phyloP scores from a whole-genome alignment of 2,329 filamentous ascomycete species.

The Graphiopsis chlorocephala region DNA sequence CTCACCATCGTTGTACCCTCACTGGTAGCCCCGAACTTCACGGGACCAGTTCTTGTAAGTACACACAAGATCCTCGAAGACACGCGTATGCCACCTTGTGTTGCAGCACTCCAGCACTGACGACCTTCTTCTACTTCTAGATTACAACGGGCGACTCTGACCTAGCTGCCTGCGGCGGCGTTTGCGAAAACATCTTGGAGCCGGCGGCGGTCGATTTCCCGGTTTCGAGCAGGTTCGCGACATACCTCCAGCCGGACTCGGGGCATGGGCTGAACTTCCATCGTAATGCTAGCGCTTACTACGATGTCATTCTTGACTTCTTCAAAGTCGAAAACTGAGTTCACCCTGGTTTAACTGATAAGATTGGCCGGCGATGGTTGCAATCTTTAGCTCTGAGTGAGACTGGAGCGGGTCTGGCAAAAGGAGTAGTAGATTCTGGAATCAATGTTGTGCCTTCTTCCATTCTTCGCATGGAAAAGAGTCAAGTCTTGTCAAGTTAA shows the following conservation, averaged over 20 bases:
- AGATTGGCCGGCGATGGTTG: no score
- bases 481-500: no score
- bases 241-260: constrained; percentile 37
- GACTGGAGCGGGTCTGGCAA: background rate
- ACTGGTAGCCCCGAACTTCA: constrained; percentile 28
- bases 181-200: constrained; percentile 34
- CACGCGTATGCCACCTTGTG: background rate
- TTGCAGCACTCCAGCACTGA: background rate
- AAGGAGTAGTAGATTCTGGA: background rate
- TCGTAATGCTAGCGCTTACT: constrained; percentile 31
- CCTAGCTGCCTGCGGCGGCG: constrained; percentile 34
- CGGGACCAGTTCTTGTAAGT: constrained; percentile 29
- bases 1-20: constrained; percentile 19
- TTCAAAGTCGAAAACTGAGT: background rate
- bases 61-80: background rate
- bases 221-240: constrained; percentile 28
- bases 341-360: no score
- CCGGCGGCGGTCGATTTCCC: constrained; percentile 28
- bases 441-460: background rate
- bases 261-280: constrained; percentile 38
- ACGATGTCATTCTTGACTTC: background rate
- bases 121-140: constrained; percentile 21
- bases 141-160: constrained; percentile 32
- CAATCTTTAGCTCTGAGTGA: background rate
- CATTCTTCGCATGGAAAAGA: background rate